These are phyloP conservation scores for Prunella vulgaris DNA, from an alignment of 257 asterid genomes.

Conservation along the genomic window DNA sequence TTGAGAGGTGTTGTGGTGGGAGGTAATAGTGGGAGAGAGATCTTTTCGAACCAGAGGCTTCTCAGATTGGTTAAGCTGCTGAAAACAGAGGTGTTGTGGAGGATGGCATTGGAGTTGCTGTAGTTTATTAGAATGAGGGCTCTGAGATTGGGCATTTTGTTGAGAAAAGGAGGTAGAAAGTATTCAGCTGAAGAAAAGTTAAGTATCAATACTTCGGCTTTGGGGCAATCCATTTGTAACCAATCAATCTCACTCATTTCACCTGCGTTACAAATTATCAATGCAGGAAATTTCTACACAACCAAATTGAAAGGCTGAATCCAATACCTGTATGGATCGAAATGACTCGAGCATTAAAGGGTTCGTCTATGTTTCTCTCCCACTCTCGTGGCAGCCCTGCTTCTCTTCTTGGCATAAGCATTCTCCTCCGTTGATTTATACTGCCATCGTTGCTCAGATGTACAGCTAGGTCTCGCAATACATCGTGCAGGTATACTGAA, in stretches of 20 bases:
- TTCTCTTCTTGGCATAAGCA: constrained; percentile 83
- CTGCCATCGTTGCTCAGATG: constrained; percentile 52
- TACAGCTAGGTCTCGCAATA: constrained; percentile 77
- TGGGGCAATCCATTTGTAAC: constrained; percentile 72
- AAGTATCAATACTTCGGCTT: constrained; percentile 81
- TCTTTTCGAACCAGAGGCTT: constrained; percentile 88
- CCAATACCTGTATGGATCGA: constrained; percentile 74
- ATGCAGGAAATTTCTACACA: background rate
- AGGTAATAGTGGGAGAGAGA: constrained; percentile 55
- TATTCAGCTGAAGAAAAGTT: constrained; percentile 60
- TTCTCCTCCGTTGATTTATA: constrained; percentile 51
- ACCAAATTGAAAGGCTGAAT: background rate
- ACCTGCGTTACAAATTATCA: constrained; percentile 33
- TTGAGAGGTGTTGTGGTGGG: constrained; percentile 53
- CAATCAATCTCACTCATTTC: constrained; percentile 78
- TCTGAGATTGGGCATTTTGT: constrained; percentile 72
- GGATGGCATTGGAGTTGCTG: constrained; percentile 40
- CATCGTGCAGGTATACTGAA: constrained; percentile 85
- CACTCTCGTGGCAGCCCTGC: constrained; percentile 71
- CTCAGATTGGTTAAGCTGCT: constrained; percentile 53
- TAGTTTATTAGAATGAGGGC: constrained; percentile 74
- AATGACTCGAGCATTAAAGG: constrained; percentile 77
- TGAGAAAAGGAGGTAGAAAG: constrained; percentile 71
- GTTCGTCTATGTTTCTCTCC: constrained; percentile 68
- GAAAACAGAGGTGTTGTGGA: constrained; percentile 58